Conservation (phyloP, 495 filamentous ascomycete species). For the Hypoxylon trugodes region DNA sequence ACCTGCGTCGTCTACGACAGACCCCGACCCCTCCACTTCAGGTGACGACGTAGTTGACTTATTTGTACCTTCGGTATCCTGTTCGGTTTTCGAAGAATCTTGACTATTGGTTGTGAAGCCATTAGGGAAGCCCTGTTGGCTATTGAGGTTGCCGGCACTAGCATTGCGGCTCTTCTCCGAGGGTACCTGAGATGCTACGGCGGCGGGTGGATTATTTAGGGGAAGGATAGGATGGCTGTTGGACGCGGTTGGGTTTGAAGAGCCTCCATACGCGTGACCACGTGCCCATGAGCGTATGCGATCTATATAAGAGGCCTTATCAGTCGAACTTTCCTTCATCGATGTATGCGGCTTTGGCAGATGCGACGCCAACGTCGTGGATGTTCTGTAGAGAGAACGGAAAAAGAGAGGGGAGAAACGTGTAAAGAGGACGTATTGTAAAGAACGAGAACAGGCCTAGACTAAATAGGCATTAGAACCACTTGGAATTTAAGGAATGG, state of each 20-base stretch:
- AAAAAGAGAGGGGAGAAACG: slow-evolving; percentile 17
- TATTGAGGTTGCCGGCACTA: slow-evolving; percentile 25
- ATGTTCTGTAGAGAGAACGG: slow-evolving; percentile 37
- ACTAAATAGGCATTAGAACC: slow-evolving; percentile 42
- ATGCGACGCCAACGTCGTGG: slow-evolving; percentile 44
- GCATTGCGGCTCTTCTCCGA: slow-evolving; percentile 41
- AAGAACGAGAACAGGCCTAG: slow-evolving; percentile 30
- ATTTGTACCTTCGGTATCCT: slow-evolving; percentile 42
- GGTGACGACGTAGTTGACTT: slow-evolving; percentile 50
- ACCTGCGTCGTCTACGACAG: slow-evolving; percentile 56
- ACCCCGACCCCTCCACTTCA: slow-evolving; percentile 64
- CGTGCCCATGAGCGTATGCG: slow-evolving; percentile 65
- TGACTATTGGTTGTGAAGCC: slow-evolving; percentile 6
- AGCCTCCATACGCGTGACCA: slow-evolving; percentile 64
- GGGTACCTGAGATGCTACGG: slow-evolving; percentile 13
- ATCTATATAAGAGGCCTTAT: slow-evolving; percentile 60
- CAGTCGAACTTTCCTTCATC: slow-evolving; percentile 71
- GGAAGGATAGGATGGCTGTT: slow-evolving; percentile 47
- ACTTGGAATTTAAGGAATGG: slow-evolving; percentile 23
- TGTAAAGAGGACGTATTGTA: slow-evolving; percentile 18
- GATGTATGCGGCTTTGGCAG: slow-evolving; percentile 51
- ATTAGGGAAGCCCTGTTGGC: slow-evolving; percentile 27
- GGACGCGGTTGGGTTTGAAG: slow-evolving; percentile 48
- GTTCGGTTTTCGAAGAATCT: not conserved
- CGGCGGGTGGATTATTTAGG: slow-evolving; percentile 42